phyloP scores from a whole-genome alignment of 2,329 filamentous ascomycete species.

The Phaeosphaeria sp. region DNA sequence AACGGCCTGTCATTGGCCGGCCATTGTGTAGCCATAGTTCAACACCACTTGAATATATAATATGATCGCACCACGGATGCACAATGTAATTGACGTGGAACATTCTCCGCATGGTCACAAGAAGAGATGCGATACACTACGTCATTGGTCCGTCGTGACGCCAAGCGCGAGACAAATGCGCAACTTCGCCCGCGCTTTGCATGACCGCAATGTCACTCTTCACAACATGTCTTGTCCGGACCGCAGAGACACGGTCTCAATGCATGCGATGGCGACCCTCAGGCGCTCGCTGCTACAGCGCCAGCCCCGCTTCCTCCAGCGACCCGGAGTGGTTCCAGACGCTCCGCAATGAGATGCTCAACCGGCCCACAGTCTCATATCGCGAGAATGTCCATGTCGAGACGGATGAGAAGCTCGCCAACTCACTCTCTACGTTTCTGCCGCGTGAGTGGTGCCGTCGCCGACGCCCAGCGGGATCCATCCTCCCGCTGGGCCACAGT shows the following conservation, averaged over 20 bases:
- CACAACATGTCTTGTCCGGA: slow-evolving; percentile 20
- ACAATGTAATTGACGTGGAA: too few species aligned
- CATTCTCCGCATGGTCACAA: not conserved
- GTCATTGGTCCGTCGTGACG: slow-evolving; percentile 8
- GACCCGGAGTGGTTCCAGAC: slow-evolving; percentile 33
- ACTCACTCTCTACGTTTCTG: slow-evolving; percentile 42
- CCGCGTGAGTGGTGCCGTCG: slow-evolving; percentile 19
- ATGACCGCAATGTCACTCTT: slow-evolving; percentile 24
- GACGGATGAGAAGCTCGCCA: slow-evolving; percentile 68
- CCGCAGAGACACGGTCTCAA: slow-evolving; percentile 12
- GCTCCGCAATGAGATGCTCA: slow-evolving; percentile 49
- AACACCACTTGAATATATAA: too few species aligned
- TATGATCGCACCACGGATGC: too few species aligned
- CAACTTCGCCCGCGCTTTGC: not conserved
- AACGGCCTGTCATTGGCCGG: not conserved
- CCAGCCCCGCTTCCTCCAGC: slow-evolving; percentile 7
- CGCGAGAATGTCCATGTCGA: slow-evolving; percentile 65
- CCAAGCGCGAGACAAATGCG: slow-evolving; percentile 3
- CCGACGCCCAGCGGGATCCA: slow-evolving; percentile 5
- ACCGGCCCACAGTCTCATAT: slow-evolving; percentile 56
- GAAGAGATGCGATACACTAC: not conserved
- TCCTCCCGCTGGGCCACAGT: slow-evolving; percentile 74
- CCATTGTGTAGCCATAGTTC: not conserved
- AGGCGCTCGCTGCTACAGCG: slow-evolving; percentile 18
- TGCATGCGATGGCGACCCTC: slow-evolving; percentile 20